Conservation (phyloP, 306 rosid species). For the Canavalia ensiformis region DNA sequence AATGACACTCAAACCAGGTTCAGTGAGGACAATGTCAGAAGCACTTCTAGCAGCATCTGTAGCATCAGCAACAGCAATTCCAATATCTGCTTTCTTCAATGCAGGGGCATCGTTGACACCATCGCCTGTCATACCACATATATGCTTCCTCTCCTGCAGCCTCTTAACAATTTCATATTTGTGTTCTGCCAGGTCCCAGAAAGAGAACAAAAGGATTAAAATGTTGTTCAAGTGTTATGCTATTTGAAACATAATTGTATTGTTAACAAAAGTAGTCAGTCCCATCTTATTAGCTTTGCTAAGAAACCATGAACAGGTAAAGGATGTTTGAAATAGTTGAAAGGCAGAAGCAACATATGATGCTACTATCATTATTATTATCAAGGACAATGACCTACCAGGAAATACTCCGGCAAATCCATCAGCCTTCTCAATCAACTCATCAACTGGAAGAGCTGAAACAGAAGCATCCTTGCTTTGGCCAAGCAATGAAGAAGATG, state of each 20-base stretch:
- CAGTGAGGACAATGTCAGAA: constrained; percentile 98
- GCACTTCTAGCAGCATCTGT: constrained; percentile 99
- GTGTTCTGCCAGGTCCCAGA: constrained; percentile 72
- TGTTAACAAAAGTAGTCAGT: constrained; percentile 22
- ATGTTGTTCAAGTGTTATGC: constrained; percentile 19
- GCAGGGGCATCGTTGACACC: constrained; percentile 99
- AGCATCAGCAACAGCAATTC: constrained; percentile 99
- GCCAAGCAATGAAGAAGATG: constrained; percentile 94
- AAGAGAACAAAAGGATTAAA: constrained; percentile 42
- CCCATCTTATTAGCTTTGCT: not conserved
- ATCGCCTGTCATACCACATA: constrained; percentile 99
- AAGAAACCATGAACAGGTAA: not conserved
- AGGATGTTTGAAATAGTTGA: constrained; percentile 36
- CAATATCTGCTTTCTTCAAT: constrained; percentile 94
- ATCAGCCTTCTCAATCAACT: constrained; percentile 97
- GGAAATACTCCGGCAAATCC: constrained; percentile 99
- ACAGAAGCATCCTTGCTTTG: constrained; percentile 85
- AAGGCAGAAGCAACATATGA: constrained; percentile 1
- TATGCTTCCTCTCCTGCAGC: constrained; percentile 95
- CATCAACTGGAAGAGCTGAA: constrained; percentile 88
- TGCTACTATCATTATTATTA: constrained; percentile 25
- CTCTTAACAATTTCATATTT: constrained; percentile 96
- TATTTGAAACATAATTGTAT: constrained; percentile 6
- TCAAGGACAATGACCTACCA: constrained; percentile 62
- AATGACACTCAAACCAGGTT: constrained; percentile 97